Percentiles rank a stretch among this genome's conserved stretches.
Evolutionary conservation across 2,329 filamentous ascomycete genomes (phyloP).

Genomic region (Cryoendolithus antarcticus): DNA sequence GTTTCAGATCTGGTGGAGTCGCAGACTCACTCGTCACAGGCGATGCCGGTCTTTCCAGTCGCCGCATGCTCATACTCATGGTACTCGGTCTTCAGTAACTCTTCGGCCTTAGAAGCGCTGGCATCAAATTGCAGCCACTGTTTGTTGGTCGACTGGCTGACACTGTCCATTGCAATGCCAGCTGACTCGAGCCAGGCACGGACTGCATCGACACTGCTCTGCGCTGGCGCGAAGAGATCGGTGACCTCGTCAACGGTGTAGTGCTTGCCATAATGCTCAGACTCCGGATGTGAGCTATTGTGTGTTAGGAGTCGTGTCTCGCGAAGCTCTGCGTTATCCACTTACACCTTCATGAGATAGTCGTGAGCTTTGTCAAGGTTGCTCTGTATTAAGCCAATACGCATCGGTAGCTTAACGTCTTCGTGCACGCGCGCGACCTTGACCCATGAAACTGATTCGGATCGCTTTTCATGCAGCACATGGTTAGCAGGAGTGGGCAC

Average conservation of each 20-base stretch:
- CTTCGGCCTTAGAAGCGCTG: slow-evolving; percentile 41
- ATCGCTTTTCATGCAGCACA: no score
- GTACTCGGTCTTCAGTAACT: slow-evolving; percentile 42
- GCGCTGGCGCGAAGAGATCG: slow-evolving; percentile 30
- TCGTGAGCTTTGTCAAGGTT: slow-evolving; percentile 22
- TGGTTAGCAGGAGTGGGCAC: no score
- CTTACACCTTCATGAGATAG: slow-evolving; percentile 21
- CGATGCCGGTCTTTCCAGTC: slow-evolving; percentile 23
- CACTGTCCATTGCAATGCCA: slow-evolving; percentile 38
- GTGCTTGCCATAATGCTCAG: slow-evolving; percentile 30
- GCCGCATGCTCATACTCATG: slow-evolving; percentile 35
- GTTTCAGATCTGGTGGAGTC: no score
- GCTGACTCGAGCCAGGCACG: slow-evolving; percentile 41
- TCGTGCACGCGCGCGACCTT: no score
- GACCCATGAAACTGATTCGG: no score
- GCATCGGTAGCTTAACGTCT: slow-evolving; percentile 17
- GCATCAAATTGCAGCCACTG: slow-evolving; percentile 46
- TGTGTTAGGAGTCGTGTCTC: no score
- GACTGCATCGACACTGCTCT: slow-evolving; percentile 35
- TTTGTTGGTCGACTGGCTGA: slow-evolving; percentile 39
- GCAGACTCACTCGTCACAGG: slow-evolving; percentile 20
- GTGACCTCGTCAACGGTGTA: slow-evolving; percentile 32
- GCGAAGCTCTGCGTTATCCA: no score
- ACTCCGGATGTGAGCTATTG: slow-evolving; percentile 27
- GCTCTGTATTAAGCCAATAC: slow-evolving; percentile 22